These are phyloP conservation scores for Extremus antarcticus DNA, from an alignment of 495 filamentous ascomycete species.

Conservation along the genomic window DNA sequence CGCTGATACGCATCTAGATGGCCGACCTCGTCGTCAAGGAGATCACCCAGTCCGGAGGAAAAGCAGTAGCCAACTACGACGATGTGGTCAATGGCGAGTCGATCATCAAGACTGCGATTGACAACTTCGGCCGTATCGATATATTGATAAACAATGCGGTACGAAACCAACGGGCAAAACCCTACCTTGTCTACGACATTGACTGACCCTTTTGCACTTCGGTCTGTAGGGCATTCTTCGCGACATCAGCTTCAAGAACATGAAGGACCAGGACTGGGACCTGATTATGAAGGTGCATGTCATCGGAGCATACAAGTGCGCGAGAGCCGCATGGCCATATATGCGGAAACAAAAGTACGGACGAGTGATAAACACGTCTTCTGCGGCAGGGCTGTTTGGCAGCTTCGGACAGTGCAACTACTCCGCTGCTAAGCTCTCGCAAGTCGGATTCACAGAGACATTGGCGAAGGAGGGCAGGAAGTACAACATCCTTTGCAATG, in stretches of 20 bases:
- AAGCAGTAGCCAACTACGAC: constrained; percentile 97
- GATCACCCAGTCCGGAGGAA: constrained; percentile 83
- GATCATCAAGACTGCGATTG: constrained; percentile 94
- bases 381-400: constrained; percentile 89
- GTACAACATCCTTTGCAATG: constrained; percentile 95
- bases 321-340: constrained; percentile 91
- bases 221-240: constrained; percentile 61
- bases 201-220: too few species aligned
- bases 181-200: too few species aligned
- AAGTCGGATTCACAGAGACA: constrained; percentile 97
- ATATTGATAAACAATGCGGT: constrained; percentile 93
- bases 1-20: constrained; percentile 59
- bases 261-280: constrained; percentile 96
- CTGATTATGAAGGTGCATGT: constrained; percentile 88
- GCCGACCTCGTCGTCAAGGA: constrained; percentile 94
- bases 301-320: constrained; percentile 92
- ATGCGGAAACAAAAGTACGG: constrained; percentile 99
- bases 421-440: constrained; percentile 86
- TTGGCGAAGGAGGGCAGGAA: constrained; percentile 95
- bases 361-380: constrained; percentile 89
- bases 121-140: constrained; percentile 85
- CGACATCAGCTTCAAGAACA: constrained; percentile 97
- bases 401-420: constrained; percentile 97
- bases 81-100: constrained; percentile 87
- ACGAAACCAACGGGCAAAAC: too few species aligned